Base-by-base conservation (phyloP, 805 yeast species). In the Wickerhamiella shivajii region DNA sequence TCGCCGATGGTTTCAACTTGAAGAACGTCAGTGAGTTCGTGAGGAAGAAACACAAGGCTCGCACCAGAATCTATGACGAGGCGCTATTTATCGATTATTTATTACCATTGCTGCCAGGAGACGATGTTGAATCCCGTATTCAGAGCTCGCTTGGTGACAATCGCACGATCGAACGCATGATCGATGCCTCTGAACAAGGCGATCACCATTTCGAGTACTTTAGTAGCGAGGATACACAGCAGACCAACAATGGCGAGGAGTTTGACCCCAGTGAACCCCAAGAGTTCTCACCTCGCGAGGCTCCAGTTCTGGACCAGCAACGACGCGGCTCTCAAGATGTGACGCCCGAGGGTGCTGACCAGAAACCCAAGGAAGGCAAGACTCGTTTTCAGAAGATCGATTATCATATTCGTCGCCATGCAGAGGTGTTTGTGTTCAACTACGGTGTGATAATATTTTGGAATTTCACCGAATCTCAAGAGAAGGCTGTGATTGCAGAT, bases 391-490 rank as follows among this genome's bases (percentile, higher is more conserved):
- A n/a, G n/a, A n/a, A n/a, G n/a, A n/a, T n/a, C n/a, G n/a, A n/a
- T n/a, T n/a, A n/a, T n/a, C n/a, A n/a, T n/a, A n/a, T n/a, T n/a
- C n/a, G n/a, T n/a, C n/a, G 69, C 42, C 59, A 58, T 35, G 66
- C 95, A 0, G 97, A 87, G 49, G 67, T 90, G 63, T 90, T 90
- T 49, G 69, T 90, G 10, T 73, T 87, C 51, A 74, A 72, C 34
- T 90, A 90, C 52, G 98, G 98, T 14, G 93, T 87, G 10, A 83
- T 90, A n/a, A 96, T 90, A 14, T 85, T 90, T 49, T 90, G 98
- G 98, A 90, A 90, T 50, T 84, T 90, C 46, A 73, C 87, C 2
- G 95, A 84, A 50, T 63, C 70, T 6, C 95, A 90, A 50, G 98
- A 90, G 49, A 84, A 84, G 59, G 90, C 87, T 47, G 72, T 90